Base-by-base conservation (phyloP, 495 filamentous ascomycete genomes). In the Platismatia glauca region DNA sequence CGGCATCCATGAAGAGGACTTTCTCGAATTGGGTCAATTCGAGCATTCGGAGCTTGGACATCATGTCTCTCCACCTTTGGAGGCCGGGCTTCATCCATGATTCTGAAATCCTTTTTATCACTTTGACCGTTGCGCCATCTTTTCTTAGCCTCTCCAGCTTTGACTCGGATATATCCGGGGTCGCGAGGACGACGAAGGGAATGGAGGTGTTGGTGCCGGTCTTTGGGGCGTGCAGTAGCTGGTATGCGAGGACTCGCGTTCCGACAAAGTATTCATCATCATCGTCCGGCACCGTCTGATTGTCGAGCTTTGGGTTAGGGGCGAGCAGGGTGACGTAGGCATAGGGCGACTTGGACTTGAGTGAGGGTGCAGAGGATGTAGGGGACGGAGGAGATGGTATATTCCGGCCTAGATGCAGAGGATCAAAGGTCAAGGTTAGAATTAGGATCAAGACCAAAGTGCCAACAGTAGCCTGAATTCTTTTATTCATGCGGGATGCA, bases 1-100 rank as follows among this genome's bases (percentile, higher is more conserved):
- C 79, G 0, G 73, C 72, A 57, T 81, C 78, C 29, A 80, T 66
- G 44, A 77, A 81, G 12, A 77, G 59, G 20, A 79, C 70, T 57
- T 71, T 76, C 29, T 77, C 71, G 57, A 75, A 81, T 58, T 78
- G 64, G 6, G 66, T 71, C 68, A 77, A 67, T 27, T 72, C 64
- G 65, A 75, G 78, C 27, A 79, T 31, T 29, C 72, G 71, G 13
- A 81, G 64, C 63, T 80, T 80, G 13, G 71, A 68, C 55, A 77
- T 68, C 55, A 72, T 64, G 52, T 72, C 72, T 15, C 65, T 62
- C 70, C 71, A 76, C 33, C 74, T 66, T 35, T 43, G 22, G 18
- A 66, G 44, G 18, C 68, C 68, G 1, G 66, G 61, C 18, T 64
- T 59, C 46, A 73, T 67, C 71, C 71, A 74, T 27, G 67, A 64